These are phyloP conservation scores for Rubroshorea leprosula DNA, from an alignment of 345 rosid genomes.

Conservation along the genomic window DNA sequence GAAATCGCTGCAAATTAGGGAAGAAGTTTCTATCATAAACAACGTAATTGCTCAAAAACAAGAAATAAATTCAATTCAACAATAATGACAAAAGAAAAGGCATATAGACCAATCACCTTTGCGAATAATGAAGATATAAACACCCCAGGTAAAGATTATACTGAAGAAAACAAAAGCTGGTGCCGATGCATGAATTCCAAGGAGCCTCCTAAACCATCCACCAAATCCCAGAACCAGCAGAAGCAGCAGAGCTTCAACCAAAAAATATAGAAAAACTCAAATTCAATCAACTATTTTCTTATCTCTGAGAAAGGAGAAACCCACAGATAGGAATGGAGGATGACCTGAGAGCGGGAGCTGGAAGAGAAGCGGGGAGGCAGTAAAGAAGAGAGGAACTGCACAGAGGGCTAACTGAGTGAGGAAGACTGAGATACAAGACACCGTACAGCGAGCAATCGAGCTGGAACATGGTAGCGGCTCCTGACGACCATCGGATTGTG, in stretches of 20 bases:
- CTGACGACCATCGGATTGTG: slow-evolving; percentile 11
- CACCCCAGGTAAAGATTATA: slow-evolving; percentile 39
- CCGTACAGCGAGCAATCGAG: slow-evolving; percentile 23
- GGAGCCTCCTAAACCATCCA: slow-evolving; percentile 38
- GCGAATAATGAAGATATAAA: slow-evolving; percentile 33
- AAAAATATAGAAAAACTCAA: not conserved
- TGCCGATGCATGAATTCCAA: slow-evolving; percentile 43
- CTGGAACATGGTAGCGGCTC: slow-evolving; percentile 7
- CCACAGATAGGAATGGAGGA: not conserved
- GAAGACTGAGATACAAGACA: slow-evolving; percentile 36
- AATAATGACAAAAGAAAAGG: not conserved
- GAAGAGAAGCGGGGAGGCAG: slow-evolving; percentile 26
- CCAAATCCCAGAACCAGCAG: slow-evolving; percentile 33
- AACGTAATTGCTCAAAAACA: not conserved
- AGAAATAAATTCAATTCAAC: not conserved
- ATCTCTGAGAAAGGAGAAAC: not conserved
- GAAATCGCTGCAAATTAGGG: slow-evolving; percentile 34
- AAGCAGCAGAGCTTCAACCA: slow-evolving; percentile 30
- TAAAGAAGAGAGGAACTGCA: slow-evolving; percentile 42
- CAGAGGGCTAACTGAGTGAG: slow-evolving; percentile 38
- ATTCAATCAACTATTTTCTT: not conserved
- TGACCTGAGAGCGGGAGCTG: slow-evolving; percentile 47
- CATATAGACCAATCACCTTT: slow-evolving; percentile 27
- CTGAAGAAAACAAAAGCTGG: slow-evolving; percentile 49
- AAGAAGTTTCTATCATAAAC: not conserved